Base-by-base conservation (phyloP, 83 land plant species). In the Thuja plicata region DNA sequence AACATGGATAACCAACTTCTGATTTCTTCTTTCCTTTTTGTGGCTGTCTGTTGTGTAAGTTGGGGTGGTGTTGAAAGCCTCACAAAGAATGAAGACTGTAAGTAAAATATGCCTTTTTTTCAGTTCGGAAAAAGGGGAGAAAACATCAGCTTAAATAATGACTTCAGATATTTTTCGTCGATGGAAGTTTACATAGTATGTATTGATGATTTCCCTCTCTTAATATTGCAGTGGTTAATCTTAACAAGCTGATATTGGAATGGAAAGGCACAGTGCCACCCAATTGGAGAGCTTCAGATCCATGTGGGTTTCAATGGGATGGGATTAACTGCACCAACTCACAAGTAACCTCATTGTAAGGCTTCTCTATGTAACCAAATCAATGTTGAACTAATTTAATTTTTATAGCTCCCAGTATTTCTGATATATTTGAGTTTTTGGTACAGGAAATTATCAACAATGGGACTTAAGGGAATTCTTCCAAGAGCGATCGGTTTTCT, bases 401-500 rank as follows among this genome's bases (percentile, higher is more conserved):
- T 60, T 60, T 5, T 79, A 41, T 0, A 79, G 24, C 19, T 79
- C 38, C 21, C 6, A 78, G 21, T 24, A 2, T 6, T 4, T 21
- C 21, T 78, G 45, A 19, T 40, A 5, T 13, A 16, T 15, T 16
- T 37, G 19, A 17, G 19, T 19, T 16, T 78, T 79, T 40, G 41
- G 86, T 84, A 32, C 60, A 84, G 86, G 86, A n/a, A 24, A 48
- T n/a, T 84, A 50, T 84, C 86, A 84, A 13, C 60, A 6, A 52
- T 30, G 60, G 21, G 37, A 5, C 60, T 84, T n/a, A 32, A 46
- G 38, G 86, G 86, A 84, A 84, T 8, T 52, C 86, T 84, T 84
- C 38, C 86, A 52, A 8, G 12, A 8, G 86, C 27, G 3, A 84
- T 84, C 4, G 86, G 86, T 32, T 21, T 13, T 2, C 86, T 84